These are phyloP conservation scores for Candida sp. DNA, from an alignment of 1,139 yeast genomes.

Conservation along the genomic window DNA sequence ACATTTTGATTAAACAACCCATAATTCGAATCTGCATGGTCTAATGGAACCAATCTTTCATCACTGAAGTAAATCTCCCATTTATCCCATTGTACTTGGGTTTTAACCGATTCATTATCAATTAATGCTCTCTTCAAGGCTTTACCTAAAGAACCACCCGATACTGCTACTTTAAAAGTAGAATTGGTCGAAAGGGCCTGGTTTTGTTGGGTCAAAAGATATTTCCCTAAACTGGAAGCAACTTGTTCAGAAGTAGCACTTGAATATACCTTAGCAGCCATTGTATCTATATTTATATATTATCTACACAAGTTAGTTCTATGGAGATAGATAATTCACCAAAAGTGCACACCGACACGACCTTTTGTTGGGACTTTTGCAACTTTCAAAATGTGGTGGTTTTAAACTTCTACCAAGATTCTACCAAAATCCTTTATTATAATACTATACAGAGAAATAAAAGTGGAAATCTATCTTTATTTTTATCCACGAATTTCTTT, in stretches of 20 bases:
- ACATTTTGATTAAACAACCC: constrained; percentile 61
- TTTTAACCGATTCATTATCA: constrained; percentile 45
- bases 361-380: background rate
- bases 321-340: no score
- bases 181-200: constrained; percentile 37
- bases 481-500: background rate
- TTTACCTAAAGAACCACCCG: constrained; percentile 88
- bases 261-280: constrained; percentile 24
- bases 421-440: no score
- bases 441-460: no score
- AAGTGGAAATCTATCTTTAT: background rate
- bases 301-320: no score
- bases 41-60: constrained; percentile 67
- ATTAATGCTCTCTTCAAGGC: constrained; percentile 70
- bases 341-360: no score
- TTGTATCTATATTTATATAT: no score
- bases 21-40: constrained; percentile 65
- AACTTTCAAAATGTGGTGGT: no score
- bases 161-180: constrained; percentile 71
- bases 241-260: constrained; percentile 52
- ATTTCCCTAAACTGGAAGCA: constrained; percentile 57
- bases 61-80: constrained; percentile 75
- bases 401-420: no score
- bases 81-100: constrained; percentile 56
- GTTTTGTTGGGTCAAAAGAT: constrained; percentile 54